Base-by-base conservation (phyloP, 805 yeast genomes). In the Pichia exigua region DNA sequence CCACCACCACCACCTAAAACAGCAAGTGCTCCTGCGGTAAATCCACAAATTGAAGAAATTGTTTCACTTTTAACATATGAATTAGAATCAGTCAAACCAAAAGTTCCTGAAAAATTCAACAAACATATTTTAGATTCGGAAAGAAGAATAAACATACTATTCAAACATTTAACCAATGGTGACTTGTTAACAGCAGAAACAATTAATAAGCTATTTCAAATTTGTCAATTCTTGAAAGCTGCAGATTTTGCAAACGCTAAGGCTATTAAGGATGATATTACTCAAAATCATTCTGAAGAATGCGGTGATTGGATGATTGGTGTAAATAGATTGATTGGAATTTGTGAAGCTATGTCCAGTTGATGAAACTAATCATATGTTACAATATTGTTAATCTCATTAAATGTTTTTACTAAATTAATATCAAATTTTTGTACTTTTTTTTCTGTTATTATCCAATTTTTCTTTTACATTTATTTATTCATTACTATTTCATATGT, bases 261-360 rank as follows among this genome's bases (percentile, higher is more conserved):
- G 48, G 66, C 74, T 2, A 59, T 79, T 35, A 81, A 79, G 55
- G 65, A 73, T 38, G 79, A 81, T 48, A 76, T 94, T 54, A 78
- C 85, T 22, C 76, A 88, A 9, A 76, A 78, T 39, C 76, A 79
- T 55, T 76, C 83, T 24, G 79, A 77, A 24, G 95, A 91, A 66
- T 80, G 85, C 57, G 97, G 96, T 15, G 82, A 85, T 61, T 94
- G 99, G 99, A 79, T 86, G 72, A 80, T 86, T 32, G 99, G 99
- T 60, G 84, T 94, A 45, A 89, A 85, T 68, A 81, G 97, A 59
- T 76, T 94, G 56, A 81, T 92, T 55, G 85, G 84, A 56, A 87
- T 94, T 78, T 80, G 74, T 17, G 81, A 78, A 59, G 82, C 63
- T 8, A 57, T 49, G 17, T 44, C 54, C 30, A 50, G 44, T 39